Evolutionary conservation across 176 grass and related monocot species (phyloP).

Genomic region (Zoysia japonica): DNA sequence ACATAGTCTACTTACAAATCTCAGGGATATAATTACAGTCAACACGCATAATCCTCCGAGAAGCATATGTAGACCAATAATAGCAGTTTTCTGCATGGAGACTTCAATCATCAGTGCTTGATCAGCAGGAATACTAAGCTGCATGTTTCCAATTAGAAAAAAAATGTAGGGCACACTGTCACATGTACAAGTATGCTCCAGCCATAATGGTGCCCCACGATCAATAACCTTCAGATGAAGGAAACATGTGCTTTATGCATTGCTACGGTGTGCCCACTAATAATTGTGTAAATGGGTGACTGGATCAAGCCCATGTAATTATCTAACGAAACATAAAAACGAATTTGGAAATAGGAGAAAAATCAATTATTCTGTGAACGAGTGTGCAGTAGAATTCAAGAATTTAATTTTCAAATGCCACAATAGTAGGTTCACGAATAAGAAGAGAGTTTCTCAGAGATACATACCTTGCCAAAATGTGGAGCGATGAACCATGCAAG

Average conservation of each 20-base stretch:
- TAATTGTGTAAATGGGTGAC: neutral
- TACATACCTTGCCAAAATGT: conserved; percentile 78
- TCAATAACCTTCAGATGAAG: neutral
- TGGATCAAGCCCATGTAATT: neutral
- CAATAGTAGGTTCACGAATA: neutral
- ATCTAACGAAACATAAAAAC: neutral
- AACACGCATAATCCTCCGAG: conserved; percentile 73
- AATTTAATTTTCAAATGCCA: conserved; percentile 25
- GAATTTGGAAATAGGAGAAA: neutral
- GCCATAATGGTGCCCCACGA: neutral
- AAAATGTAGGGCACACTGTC: neutral
- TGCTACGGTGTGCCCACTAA: neutral
- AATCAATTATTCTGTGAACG: neutral
- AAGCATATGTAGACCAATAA: conserved; percentile 72
- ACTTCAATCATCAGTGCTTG: conserved; percentile 4
- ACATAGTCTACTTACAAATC: conserved; percentile 75
- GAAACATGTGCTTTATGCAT: neutral
- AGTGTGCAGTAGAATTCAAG: neutral
- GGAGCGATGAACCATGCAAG: conserved; percentile 83
- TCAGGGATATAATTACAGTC: conserved; percentile 78
- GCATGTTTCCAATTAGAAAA: neutral
- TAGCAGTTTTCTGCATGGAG: conserved; percentile 75
- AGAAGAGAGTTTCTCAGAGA: conserved; percentile 2
- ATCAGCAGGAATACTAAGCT: neutral
- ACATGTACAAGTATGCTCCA: neutral